Evolutionary conservation across 2,329 filamentous ascomycete species (phyloP).

Genomic region (Rhinocladiella mackenziei): DNA sequence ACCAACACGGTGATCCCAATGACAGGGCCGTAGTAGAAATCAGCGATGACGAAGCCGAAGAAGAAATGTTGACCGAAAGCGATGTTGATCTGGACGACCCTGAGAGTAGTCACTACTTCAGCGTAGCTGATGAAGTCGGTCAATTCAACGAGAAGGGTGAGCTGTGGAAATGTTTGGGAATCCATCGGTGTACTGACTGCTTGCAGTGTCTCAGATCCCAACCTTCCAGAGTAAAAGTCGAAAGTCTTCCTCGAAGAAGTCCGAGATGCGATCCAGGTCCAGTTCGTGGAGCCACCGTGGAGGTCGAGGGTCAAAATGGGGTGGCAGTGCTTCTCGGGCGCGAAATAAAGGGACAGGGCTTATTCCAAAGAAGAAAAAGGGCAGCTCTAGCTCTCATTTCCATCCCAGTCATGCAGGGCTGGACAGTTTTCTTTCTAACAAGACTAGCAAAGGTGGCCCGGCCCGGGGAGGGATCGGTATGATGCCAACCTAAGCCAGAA

Average conservation of each 20-base stretch:
- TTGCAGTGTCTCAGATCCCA: slow-evolving; percentile 24
- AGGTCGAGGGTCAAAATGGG: slow-evolving; percentile 10
- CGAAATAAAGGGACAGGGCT: slow-evolving; percentile 7
- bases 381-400: slow-evolving; percentile 16
- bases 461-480: slow-evolving; percentile 34
- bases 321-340: slow-evolving; percentile 10
- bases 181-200: slow-evolving; percentile 13
- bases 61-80: slow-evolving; percentile 32
- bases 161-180: too few species aligned
- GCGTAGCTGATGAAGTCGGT: slow-evolving; percentile 19
- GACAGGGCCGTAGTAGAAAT: slow-evolving; percentile 47
- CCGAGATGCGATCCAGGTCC: not conserved
- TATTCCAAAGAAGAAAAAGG: slow-evolving; percentile 16
- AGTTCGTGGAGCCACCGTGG: slow-evolving; percentile 9
- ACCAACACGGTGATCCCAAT: slow-evolving; percentile 48
- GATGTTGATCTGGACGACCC: slow-evolving; percentile 23
- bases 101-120: slow-evolving; percentile 30
- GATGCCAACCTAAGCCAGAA: slow-evolving; percentile 36
- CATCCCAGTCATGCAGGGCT: slow-evolving; percentile 8
- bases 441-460: slow-evolving; percentile 10
- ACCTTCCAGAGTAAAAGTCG: slow-evolving; percentile 8
- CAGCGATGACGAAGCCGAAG: slow-evolving; percentile 37
- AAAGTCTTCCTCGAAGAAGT: slow-evolving; percentile 9
- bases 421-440: slow-evolving; percentile 9
- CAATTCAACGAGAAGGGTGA: slow-evolving; percentile 28